Evolutionary conservation across 2,329 filamentous ascomycete genomes (phyloP).

Genomic region (Xylaria sp.): DNA sequence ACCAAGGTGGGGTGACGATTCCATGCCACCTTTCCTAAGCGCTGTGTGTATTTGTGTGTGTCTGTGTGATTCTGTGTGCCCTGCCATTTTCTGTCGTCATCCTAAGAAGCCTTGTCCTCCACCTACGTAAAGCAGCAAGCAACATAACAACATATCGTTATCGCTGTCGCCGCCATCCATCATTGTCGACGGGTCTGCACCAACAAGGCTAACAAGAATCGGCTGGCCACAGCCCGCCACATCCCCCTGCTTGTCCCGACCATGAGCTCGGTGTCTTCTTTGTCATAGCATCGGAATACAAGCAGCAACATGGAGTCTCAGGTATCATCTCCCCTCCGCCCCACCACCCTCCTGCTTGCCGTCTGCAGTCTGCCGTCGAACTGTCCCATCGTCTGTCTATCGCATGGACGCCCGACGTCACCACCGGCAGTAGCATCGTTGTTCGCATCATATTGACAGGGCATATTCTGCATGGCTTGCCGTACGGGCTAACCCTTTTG

Average conservation of each 20-base stretch:
- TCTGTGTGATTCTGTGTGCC: slow-evolving; percentile 16
- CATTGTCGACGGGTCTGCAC: slow-evolving; percentile 13
- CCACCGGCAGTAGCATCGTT: slow-evolving; percentile 33
- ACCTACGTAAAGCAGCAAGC: background rate
- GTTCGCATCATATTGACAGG: background rate
- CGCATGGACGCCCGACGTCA: slow-evolving; percentile 5
- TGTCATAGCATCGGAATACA: slow-evolving; percentile 44
- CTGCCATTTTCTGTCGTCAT: slow-evolving; percentile 35
- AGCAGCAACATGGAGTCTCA: slow-evolving; percentile 58
- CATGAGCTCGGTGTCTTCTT: slow-evolving; percentile 45
- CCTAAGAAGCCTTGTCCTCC: slow-evolving; percentile 15
- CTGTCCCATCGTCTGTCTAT: slow-evolving; percentile 1
- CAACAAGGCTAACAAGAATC: slow-evolving; percentile 8
- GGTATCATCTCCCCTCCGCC: slow-evolving; percentile 50
- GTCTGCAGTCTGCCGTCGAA: background rate
- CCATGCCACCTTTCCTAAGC: slow-evolving; percentile 33
- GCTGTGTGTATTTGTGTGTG: background rate
- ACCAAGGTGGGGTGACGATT: slow-evolving; percentile 36
- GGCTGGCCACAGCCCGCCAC: slow-evolving; percentile 22
- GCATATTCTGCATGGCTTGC: slow-evolving; percentile 9
- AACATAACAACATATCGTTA: background rate
- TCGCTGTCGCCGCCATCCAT: slow-evolving; percentile 1
- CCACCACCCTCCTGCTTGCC: slow-evolving; percentile 44
- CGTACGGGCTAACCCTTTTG: slow-evolving; percentile 30
- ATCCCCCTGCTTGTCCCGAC: slow-evolving; percentile 33